Conservation (phyloP, 768 basidiomycete species). For the Amanita subjunquillea region DNA sequence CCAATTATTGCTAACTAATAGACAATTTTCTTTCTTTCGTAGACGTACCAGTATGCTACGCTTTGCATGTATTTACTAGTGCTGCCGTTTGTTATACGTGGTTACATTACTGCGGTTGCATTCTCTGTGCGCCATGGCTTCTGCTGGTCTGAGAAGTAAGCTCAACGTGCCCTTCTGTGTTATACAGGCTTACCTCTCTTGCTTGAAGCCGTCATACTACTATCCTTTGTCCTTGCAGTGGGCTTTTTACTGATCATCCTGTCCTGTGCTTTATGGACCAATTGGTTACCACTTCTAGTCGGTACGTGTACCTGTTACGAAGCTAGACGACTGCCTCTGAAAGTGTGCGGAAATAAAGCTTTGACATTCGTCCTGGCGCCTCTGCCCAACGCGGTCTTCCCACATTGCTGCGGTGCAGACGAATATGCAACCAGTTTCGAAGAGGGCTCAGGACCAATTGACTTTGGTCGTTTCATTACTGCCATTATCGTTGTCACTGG, state of each 20-base stretch:
- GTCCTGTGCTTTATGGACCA: constrained; percentile 89
- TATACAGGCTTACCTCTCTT: constrained; percentile 2
- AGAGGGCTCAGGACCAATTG: constrained; percentile 58
- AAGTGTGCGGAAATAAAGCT: constrained; percentile 37
- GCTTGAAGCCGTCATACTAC: constrained; percentile 77
- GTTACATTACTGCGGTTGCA: not conserved
- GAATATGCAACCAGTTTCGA: constrained; percentile 72
- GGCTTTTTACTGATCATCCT: constrained; percentile 98
- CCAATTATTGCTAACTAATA: not conserved
- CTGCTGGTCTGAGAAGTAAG: constrained; percentile 66
- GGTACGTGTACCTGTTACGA: constrained; percentile 43
- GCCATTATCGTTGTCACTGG: constrained; percentile 86
- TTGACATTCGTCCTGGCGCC: constrained; percentile 93
- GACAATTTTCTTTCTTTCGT: not conserved
- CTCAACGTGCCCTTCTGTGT: not conserved
- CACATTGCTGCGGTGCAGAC: constrained; percentile 78
- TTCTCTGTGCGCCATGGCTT: constrained; percentile 32
- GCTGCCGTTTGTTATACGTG: not conserved
- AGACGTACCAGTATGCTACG: not conserved
- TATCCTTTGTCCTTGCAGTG: constrained; percentile 94
- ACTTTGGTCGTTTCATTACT: constrained; percentile 93
- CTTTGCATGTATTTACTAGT: not conserved
- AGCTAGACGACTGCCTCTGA: not conserved
- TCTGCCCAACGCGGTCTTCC: constrained; percentile 87
- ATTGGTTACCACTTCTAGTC: constrained; percentile 95